phyloP scores from a whole-genome alignment of 768 basidiomycete species.

The Xerocomellus amylosporus region DNA sequence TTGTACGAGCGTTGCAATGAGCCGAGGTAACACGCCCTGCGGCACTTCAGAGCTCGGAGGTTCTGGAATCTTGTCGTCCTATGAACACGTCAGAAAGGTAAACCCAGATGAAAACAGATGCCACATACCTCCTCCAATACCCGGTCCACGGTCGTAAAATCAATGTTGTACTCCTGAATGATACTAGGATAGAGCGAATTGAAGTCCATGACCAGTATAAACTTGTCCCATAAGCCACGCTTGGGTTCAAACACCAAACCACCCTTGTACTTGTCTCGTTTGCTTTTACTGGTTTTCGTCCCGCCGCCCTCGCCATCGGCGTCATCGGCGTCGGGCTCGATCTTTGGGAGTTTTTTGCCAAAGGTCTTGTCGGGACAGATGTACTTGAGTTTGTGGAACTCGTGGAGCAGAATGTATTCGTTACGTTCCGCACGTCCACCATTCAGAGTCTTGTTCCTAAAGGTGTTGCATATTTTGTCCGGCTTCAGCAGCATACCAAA shows the following conservation, averaged over 20 bases:
- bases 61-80: conserved; percentile 84
- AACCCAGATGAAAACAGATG: neutral
- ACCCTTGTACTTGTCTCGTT: conserved; percentile 96
- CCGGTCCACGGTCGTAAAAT: conserved; percentile 92
- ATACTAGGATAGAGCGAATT: conserved; percentile 99
- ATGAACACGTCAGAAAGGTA: neutral
- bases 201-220: conserved; percentile 99
- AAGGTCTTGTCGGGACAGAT: conserved; percentile 94
- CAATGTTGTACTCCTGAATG: conserved; percentile 99
- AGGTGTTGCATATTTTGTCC: neutral
- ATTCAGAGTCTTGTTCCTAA: conserved; percentile 94
- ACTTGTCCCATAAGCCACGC: conserved; percentile 94
- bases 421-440: conserved; percentile 98
- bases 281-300: conserved; percentile 57
- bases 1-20: conserved; percentile 94
- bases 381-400: conserved; percentile 95
- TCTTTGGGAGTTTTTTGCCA: conserved; percentile 66
- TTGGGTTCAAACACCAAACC: conserved; percentile 98
- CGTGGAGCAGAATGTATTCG: conserved; percentile 97
- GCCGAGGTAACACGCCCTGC: conserved; percentile 92
- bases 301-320: conserved; percentile 45
- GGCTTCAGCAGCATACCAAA: neutral
- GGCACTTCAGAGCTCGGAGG: conserved; percentile 67
- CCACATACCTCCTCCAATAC: conserved; percentile 53
- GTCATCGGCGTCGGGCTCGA: conserved; percentile 52